A percentile compares a stretch with the other conserved stretches of the same genome.
These are phyloP conservation scores for Myxozyma mucilagina DNA, from an alignment of 805 yeast species.

Conservation along the genomic window DNA sequence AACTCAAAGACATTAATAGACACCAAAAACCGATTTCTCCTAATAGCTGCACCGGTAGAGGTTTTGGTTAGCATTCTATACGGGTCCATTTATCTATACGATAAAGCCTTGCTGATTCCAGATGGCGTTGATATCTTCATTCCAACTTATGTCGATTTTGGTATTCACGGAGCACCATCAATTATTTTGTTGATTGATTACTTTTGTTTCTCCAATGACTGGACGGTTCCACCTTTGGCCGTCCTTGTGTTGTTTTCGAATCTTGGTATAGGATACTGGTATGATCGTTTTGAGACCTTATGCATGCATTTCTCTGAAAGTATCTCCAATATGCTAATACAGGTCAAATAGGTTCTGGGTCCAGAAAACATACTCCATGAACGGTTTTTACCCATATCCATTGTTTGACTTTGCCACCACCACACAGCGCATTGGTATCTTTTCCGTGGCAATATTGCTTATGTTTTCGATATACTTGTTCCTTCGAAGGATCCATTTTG, in stretches of 20 bases:
- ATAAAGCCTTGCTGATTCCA: constrained; percentile 15
- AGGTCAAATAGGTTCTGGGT: constrained; percentile 23
- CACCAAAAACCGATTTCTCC: constrained; percentile 9
- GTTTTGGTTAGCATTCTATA: constrained; percentile 22
- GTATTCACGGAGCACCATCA: constrained; percentile 26
- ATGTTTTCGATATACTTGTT: neutral
- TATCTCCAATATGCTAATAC: neutral
- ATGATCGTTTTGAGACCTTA: neutral
- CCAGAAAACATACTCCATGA: constrained; percentile 16
- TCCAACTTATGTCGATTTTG: constrained; percentile 22
- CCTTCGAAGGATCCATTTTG: constrained; percentile 8
- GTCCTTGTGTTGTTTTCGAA: constrained; percentile 1
- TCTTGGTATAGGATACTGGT: constrained; percentile 25
- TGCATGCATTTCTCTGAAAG: neutral
- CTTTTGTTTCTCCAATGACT: constrained; percentile 19
- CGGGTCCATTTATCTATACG: constrained; percentile 17
- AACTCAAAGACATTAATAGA: constrained; percentile 9
- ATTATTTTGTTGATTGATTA: constrained; percentile 19
- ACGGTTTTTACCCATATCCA: constrained; percentile 25
- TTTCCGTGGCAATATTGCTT: constrained; percentile 10
- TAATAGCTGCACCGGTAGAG: constrained; percentile 22
- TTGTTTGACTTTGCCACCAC: constrained; percentile 8
- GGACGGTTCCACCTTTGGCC: neutral
- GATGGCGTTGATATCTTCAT: constrained; percentile 4
- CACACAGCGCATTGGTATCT: constrained; percentile 14